These are phyloP conservation scores for Alternaria gaisen DNA, from an alignment of 2,329 filamentous ascomycete genomes.

Conservation along the genomic window DNA sequence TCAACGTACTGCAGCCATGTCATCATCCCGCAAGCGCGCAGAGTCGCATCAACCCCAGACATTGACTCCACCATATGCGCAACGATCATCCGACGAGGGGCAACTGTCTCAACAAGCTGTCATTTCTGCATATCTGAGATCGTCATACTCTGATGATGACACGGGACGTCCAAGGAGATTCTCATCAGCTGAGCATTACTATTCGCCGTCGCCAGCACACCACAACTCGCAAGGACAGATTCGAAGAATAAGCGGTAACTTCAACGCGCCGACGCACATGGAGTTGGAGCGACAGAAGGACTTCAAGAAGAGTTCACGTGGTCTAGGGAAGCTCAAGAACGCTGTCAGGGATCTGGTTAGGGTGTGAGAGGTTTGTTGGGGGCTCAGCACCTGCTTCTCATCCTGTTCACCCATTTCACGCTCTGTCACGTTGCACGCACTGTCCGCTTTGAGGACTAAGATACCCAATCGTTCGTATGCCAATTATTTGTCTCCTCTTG, in stretches of 20 bases:
- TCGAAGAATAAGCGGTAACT: slow-evolving; percentile 33
- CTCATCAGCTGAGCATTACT: slow-evolving; percentile 16
- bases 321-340: slow-evolving; percentile 22
- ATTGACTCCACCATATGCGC: neutral
- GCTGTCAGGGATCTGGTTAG: slow-evolving; percentile 25
- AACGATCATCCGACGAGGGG: slow-evolving; percentile 6
- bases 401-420: slow-evolving; percentile 6
- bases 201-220: slow-evolving; percentile 12
- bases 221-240: slow-evolving; percentile 21
- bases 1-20: neutral
- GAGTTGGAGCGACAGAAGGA: slow-evolving; percentile 32
- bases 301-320: slow-evolving; percentile 18
- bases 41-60: slow-evolving; percentile 22
- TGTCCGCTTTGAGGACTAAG: slow-evolving; percentile 9
- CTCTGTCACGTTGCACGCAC: slow-evolving; percentile 6
- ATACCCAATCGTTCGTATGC: slow-evolving; percentile 13
- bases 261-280: slow-evolving; percentile 39
- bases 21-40: slow-evolving; percentile 20
- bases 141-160: slow-evolving; percentile 16
- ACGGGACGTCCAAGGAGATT: slow-evolving; percentile 12
- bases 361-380: slow-evolving; percentile 8
- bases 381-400: slow-evolving; percentile 8
- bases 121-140: slow-evolving; percentile 15
- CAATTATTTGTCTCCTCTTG: slow-evolving; percentile 6
- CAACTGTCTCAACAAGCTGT: slow-evolving; percentile 10